A percentile compares a stretch with the other conserved stretches of the same genome.
These are phyloP conservation scores for Pythium rishiriense DNA, from an alignment of 352 stramenopile species.

Conservation along the genomic window DNA sequence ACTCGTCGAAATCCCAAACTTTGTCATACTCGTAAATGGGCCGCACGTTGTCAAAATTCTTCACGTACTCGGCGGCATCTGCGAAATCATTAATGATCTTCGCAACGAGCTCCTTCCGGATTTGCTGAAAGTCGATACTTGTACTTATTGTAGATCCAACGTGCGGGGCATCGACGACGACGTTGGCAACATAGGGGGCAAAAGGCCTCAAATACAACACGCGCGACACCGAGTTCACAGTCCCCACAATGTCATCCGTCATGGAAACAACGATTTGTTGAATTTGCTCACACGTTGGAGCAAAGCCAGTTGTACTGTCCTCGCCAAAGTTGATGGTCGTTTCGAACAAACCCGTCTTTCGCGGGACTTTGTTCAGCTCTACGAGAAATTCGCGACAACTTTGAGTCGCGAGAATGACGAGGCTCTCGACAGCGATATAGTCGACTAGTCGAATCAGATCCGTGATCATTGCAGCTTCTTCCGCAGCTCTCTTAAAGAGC, in stretches of 20 bases:
- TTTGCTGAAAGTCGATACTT: conserved; percentile 72
- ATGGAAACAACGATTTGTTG: conserved; percentile 87
- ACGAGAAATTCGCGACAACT: conserved; percentile 86
- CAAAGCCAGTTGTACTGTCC: conserved; percentile 71
- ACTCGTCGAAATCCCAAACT: conserved; percentile 89
- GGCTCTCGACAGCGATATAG: conserved; percentile 91
- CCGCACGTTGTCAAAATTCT: conserved; percentile 91
- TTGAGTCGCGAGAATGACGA: conserved; percentile 84
- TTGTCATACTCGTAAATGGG: conserved; percentile 93
- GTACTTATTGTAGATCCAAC: conserved; percentile 74
- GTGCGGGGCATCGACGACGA: conserved; percentile 68
- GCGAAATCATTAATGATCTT: conserved; percentile 89
- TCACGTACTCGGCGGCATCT: conserved; percentile 89
- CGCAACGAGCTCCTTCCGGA: conserved; percentile 70
- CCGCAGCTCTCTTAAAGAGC: conserved; percentile 79
- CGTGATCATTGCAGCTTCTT: conserved; percentile 89
- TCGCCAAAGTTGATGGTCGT: conserved; percentile 92
- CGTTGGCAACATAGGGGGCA: conserved; percentile 68
- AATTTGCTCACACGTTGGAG: conserved; percentile 88
- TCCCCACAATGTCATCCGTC: conserved; percentile 88
- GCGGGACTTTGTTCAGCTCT: conserved; percentile 85
- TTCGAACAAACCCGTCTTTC: conserved; percentile 93
- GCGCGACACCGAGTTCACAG: conserved; percentile 86
- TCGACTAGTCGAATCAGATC: conserved; percentile 94
- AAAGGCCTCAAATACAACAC: conserved; percentile 91